A percentile compares a stretch with the other conserved stretches of the same genome.
Evolutionary conservation across 345 rosid genomes (phyloP).

Genomic region (Ceriops decandra): DNA sequence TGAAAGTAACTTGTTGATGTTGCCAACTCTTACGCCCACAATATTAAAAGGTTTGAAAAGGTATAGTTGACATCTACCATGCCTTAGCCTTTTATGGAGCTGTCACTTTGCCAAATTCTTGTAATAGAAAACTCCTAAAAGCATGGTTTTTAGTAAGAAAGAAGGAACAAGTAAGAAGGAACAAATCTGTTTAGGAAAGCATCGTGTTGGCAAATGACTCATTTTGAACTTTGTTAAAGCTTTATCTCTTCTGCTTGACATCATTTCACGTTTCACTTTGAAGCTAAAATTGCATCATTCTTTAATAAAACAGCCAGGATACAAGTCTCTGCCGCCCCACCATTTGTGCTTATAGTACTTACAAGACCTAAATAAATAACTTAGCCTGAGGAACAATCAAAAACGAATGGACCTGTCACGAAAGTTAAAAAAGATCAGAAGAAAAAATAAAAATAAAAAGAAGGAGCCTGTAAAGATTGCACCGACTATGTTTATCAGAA

Average conservation of each 20-base stretch:
- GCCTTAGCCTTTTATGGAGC: constrained; percentile 1
- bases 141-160: neutral
- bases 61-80: neutral
- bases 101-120: neutral
- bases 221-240: neutral
- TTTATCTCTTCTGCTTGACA: constrained; percentile 1
- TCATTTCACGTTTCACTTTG: neutral
- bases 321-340: neutral
- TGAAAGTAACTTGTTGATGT: constrained; percentile 5
- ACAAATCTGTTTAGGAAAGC: neutral
- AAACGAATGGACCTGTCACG: constrained; percentile 5
- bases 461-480: neutral
- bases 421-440: constrained; percentile 9
- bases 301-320: constrained; percentile 6
- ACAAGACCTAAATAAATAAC: neutral
- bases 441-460: neutral
- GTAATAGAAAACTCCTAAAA: neutral
- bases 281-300: neutral
- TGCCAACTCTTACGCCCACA: constrained; percentile 3
- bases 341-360: neutral
- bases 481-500: constrained; percentile 17
- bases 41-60: neutral
- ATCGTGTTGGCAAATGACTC: neutral
- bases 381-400: neutral
- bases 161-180: too few species aligned